phyloP scores from a whole-genome alignment of 148 eudicot genomes.

The Beta vulgaris region DNA sequence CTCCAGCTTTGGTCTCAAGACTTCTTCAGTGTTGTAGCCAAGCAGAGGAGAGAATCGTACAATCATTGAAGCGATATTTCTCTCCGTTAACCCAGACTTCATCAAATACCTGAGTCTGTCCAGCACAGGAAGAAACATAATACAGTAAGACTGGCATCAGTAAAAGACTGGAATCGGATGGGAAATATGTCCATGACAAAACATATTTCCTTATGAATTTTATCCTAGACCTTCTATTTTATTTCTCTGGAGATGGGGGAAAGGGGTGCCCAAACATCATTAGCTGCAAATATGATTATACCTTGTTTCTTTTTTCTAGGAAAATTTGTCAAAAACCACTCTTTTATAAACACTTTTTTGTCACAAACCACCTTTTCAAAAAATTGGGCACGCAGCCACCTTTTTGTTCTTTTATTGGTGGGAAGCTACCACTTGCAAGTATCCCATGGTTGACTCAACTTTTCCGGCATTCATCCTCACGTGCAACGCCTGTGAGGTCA shows the following conservation, averaged over 20 bases:
- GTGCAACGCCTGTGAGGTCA: too few species aligned
- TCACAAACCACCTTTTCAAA: too few species aligned
- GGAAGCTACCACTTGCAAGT: too few species aligned
- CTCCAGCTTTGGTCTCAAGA: slow-evolving; percentile 68
- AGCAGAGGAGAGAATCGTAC: slow-evolving; percentile 71
- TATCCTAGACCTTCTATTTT: background rate
- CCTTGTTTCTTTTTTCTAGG: background rate
- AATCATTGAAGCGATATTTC: slow-evolving; percentile 68
- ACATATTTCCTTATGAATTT: background rate
- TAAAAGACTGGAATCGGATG: background rate
- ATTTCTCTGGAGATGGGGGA: background rate
- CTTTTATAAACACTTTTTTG: too few species aligned
- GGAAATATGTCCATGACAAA: background rate
- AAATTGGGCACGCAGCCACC: too few species aligned
- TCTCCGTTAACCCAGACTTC: slow-evolving; percentile 51
- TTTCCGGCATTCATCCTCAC: too few species aligned
- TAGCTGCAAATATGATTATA: background rate
- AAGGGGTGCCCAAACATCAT: too few species aligned
- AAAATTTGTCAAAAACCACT: too few species aligned
- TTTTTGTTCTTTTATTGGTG: too few species aligned
- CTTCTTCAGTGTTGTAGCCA: slow-evolving; percentile 68
- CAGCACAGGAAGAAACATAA: background rate
- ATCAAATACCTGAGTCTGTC: slow-evolving; percentile 60
- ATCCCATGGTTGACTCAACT: too few species aligned
- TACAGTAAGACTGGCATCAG: background rate